Evolutionary conservation across 2,329 filamentous ascomycete species (phyloP), one percentile per base, ranked within the genome.

Genomic region (Penicillium polonicum): DNA sequence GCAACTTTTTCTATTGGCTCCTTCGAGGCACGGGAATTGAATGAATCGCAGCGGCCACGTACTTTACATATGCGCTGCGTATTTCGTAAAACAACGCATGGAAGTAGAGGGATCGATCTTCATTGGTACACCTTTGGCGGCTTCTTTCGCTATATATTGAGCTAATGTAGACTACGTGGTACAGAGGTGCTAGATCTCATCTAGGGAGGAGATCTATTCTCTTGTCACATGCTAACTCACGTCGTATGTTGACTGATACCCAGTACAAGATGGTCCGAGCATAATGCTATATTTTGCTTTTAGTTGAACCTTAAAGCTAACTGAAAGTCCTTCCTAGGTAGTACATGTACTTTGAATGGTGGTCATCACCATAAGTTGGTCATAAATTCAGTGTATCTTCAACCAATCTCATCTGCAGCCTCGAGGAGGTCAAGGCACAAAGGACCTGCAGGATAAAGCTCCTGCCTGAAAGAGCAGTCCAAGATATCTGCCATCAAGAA

Each of bases 31-130:
- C 23, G 27, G n/a, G 21, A 44, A 25, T 43, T 36, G 35, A 43
- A 19, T n/a, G 9, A 25, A 59, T 52, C 31, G 41, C n/a, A 27
- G 39, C 46, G 13, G 54, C 49, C 54, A 61, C 54, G 58, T 60
- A 58, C 44, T 43, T 55, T 38, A 53, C 33, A 31, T 52, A 52
- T 45, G 48, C 51, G 10, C 15, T 49, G 31, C 9, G 42, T 42
- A 48, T 27, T 35, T 49, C 33, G 42, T 35, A 50, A 41, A 39
- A 50, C 27, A n/a, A 45, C 44, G 59, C 52, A 61, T 52, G 60
- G 58, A 60, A 58, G 48, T 42, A 31, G n/a, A 57, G 12, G 59
- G 59, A 61, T 49, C 41, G 15, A 44, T 51, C 17, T 38, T 51
- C n/a, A 61, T 62, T 63, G 59, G 61, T 57, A 48, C 50, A 48